Evolutionary conservation across 2,329 filamentous ascomycete species (phyloP), one percentile per base, ranked within the genome.

Genomic region (Colletotrichum nymphaeae): DNA sequence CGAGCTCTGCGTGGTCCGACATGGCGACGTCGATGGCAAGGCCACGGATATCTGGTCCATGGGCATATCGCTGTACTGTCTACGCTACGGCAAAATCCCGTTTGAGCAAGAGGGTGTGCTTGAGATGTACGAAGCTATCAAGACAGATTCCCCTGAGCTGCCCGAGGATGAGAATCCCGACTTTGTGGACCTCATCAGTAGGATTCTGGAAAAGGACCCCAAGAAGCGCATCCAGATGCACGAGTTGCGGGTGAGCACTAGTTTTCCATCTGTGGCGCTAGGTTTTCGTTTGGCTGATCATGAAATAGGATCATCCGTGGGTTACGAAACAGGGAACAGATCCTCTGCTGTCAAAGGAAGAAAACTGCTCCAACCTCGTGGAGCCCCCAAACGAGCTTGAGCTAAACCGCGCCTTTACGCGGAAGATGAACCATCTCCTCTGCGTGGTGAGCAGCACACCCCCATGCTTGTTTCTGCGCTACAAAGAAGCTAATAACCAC

Each of bases 11-110:
- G 92, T 95, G 26, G 90, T 92, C 8, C 95, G 91, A 78, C 96
- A 98, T 80, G 94, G 94, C 1, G 92, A 95, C 76, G 93, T 98
- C 1, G 96, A 94, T 3, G 97, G 97, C 12, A 93, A 91, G 77
- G 95, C 96, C 4, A 95, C 95, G 4, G 97, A 99, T 82, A 95
- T 99, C 67, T 99, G 97, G 97, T 97, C 96, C 4, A 98, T 98
- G 96, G 97, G 97, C 7, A 93, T 98, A 9, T 97, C 95, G 1
- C 86, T 99, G 2, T 98, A 96, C 81, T 99, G 97, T 81, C 88
- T 99, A 52, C 92, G 93, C 74, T 98, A 97, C 78, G 97, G 97
- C 37, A 88, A 86, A 63, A 93, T 99, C 74, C 97, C 97, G 0
- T 99, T 98, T 79, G 93, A 95, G 78, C 90, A 93, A 69, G 86